These are phyloP conservation scores for Secale cereale DNA, from an alignment of 176 grass and related monocot genomes.

Conservation along the genomic window DNA sequence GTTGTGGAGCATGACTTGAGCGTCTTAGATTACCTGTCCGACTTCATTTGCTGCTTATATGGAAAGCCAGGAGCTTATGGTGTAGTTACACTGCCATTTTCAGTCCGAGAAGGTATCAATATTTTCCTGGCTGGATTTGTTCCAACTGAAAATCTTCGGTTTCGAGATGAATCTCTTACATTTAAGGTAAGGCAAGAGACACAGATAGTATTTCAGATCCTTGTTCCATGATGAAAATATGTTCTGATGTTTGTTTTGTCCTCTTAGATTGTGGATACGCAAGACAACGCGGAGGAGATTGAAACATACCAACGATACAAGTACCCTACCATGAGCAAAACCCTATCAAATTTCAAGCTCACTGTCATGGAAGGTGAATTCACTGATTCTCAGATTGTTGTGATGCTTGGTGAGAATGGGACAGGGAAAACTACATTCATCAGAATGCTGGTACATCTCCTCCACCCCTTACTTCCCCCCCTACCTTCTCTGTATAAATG, in stretches of 20 bases:
- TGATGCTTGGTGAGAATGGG: constrained; percentile 95
- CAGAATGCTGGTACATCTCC: constrained; percentile 60
- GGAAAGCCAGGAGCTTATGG: constrained; percentile 87
- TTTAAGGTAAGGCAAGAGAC: constrained; percentile 53
- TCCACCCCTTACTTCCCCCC: not conserved
- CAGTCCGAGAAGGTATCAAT: constrained; percentile 92
- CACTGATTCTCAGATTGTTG: constrained; percentile 85
- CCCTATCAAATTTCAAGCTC: constrained; percentile 72
- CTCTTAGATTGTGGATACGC: constrained; percentile 74
- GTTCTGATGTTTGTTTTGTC: not conserved
- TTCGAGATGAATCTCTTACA: constrained; percentile 88
- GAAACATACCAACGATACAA: constrained; percentile 72
- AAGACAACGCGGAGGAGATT: constrained; percentile 82
- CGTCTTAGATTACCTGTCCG: constrained; percentile 83
- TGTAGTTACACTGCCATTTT: constrained; percentile 88
- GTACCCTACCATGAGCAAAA: constrained; percentile 91
- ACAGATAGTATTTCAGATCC: not conserved
- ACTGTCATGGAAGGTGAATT: constrained; percentile 74
- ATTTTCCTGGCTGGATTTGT: constrained; percentile 89
- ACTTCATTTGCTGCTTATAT: constrained; percentile 93
- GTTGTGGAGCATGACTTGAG: constrained; percentile 88
- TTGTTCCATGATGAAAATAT: not conserved
- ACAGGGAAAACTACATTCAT: constrained; percentile 96
- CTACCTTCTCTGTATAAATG: not conserved
- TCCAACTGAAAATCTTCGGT: constrained; percentile 86